Evolutionary conservation across 2,329 filamentous ascomycete genomes (phyloP).

Genomic region (Aspergillus hortae): DNA sequence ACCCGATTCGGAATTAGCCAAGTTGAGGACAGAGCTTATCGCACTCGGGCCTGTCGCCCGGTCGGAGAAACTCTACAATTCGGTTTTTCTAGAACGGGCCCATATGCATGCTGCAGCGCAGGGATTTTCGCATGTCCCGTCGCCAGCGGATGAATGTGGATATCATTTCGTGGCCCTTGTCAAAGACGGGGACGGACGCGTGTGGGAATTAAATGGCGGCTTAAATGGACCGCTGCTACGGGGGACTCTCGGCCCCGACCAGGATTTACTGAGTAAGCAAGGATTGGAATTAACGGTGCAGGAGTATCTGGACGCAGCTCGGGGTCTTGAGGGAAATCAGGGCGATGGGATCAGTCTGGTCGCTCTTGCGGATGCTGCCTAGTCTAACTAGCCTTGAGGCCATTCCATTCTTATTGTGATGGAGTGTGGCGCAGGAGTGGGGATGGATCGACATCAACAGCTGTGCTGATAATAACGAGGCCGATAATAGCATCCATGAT

Average conservation of each 20-base stretch:
- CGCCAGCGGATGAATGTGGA: slow-evolving; percentile 1
- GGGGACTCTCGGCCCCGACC: slow-evolving; percentile 23
- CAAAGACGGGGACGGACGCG: slow-evolving; percentile 24
- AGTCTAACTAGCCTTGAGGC: too few relatives aligned
- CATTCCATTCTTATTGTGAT: background rate
- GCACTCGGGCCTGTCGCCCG: slow-evolving; percentile 44
- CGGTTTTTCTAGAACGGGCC: slow-evolving; percentile 21
- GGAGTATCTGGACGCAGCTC: slow-evolving; percentile 12
- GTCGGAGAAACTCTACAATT: slow-evolving; percentile 51
- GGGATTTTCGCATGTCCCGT: slow-evolving; percentile 4
- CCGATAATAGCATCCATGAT: too few relatives aligned
- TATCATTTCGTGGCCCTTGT: slow-evolving; percentile 34
- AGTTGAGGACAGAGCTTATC: slow-evolving; percentile 42
- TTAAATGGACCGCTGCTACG: slow-evolving; percentile 29
- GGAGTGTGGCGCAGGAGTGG: background rate
- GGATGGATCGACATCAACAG: background rate
- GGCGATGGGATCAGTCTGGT: slow-evolving; percentile 2
- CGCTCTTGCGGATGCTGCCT: background rate
- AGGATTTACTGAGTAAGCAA: slow-evolving; percentile 28
- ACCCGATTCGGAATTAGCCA: slow-evolving; percentile 43
- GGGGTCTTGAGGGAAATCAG: background rate
- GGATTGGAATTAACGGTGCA: slow-evolving; percentile 15
- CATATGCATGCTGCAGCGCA: slow-evolving; percentile 13
- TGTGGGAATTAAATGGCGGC: slow-evolving; percentile 34
- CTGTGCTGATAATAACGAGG: too few relatives aligned